Percentiles rank a stretch among this genome's conserved stretches.
These are phyloP conservation scores for Agastache rugosa DNA, from an alignment of 257 asterid genomes.

Conservation along the genomic window DNA sequence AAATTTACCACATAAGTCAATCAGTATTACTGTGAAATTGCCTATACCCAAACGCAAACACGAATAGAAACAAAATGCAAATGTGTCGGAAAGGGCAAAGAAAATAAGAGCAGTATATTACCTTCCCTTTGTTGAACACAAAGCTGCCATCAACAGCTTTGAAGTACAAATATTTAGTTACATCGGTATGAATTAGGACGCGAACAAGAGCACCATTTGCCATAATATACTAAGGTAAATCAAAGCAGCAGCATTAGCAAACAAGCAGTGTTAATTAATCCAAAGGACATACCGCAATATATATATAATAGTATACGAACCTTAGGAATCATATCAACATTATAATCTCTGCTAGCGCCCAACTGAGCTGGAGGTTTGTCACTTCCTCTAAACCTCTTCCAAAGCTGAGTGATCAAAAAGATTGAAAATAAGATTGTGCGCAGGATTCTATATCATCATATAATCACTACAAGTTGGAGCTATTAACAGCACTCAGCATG, in stretches of 20 bases:
- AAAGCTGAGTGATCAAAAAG: constrained; percentile 48
- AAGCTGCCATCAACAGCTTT: constrained; percentile 98
- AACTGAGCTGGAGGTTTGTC: constrained; percentile 83
- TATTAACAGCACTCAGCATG: constrained; percentile 3
- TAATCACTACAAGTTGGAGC: not conserved
- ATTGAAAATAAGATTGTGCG: constrained; percentile 12
- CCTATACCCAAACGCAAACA: constrained; percentile 3
- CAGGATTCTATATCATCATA: constrained; percentile 19
- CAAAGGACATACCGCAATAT: constrained; percentile 18
- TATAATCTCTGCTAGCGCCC: constrained; percentile 94
- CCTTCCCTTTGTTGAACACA: constrained; percentile 92
- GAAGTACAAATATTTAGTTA: constrained; percentile 86
- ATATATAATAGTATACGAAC: constrained; percentile 47
- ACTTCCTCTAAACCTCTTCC: constrained; percentile 93
- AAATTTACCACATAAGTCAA: constrained; percentile 24
- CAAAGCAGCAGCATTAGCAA: constrained; percentile 27
- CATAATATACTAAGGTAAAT: constrained; percentile 77
- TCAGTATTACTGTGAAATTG: not conserved
- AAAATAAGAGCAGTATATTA: constrained; percentile 34
- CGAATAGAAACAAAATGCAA: not conserved
- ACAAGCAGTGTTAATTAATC: constrained; percentile 13
- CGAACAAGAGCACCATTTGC: constrained; percentile 97
- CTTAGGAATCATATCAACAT: constrained; percentile 98
- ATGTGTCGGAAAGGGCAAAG: not conserved
- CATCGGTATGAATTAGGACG: constrained; percentile 92